These are phyloP conservation scores for Oryza officinalis DNA, from an alignment of 176 grass and related monocot species.

Conservation along the genomic window DNA sequence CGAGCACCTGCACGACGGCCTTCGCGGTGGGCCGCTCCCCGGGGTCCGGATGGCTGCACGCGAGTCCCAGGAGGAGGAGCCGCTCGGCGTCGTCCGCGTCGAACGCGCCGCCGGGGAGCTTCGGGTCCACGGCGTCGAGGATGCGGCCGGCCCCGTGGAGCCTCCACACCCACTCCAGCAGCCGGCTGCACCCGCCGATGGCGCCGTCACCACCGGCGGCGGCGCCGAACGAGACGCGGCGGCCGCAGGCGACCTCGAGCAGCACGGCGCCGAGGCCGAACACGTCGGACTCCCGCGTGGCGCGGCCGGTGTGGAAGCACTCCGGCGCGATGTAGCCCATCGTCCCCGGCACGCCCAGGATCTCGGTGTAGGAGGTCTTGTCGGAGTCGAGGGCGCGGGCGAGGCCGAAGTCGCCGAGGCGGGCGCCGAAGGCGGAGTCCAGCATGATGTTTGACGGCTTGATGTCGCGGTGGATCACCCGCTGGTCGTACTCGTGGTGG, in stretches of 20 bases:
- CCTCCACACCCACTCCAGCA: slow-evolving; percentile 59
- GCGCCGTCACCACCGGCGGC: background rate
- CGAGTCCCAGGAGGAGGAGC: background rate
- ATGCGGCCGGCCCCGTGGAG: slow-evolving; percentile 28
- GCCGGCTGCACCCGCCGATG: slow-evolving; percentile 42
- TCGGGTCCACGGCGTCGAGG: background rate
- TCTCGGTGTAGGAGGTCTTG: background rate
- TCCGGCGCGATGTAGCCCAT: background rate
- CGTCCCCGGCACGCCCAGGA: background rate
- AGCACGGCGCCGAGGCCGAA: slow-evolving; percentile 50
- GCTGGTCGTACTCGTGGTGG: slow-evolving; percentile 60
- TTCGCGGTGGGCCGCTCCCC: background rate
- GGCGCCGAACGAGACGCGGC: background rate
- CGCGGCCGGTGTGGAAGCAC: slow-evolving; percentile 39
- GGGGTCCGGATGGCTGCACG: background rate
- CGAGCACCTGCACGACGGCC: background rate
- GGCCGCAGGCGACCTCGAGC: slow-evolving; percentile 6
- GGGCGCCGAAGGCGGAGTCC: background rate
- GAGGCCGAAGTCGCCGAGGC: background rate
- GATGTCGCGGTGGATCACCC: slow-evolving; percentile 42
- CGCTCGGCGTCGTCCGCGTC: background rate
- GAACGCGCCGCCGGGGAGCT: background rate
- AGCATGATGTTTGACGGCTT: background rate
- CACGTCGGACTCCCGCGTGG: slow-evolving; percentile 58
- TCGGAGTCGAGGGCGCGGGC: background rate